Base-by-base conservation (phyloP, 2,329 filamentous ascomycete genomes). In the Pseudogymnoascus sp. region DNA sequence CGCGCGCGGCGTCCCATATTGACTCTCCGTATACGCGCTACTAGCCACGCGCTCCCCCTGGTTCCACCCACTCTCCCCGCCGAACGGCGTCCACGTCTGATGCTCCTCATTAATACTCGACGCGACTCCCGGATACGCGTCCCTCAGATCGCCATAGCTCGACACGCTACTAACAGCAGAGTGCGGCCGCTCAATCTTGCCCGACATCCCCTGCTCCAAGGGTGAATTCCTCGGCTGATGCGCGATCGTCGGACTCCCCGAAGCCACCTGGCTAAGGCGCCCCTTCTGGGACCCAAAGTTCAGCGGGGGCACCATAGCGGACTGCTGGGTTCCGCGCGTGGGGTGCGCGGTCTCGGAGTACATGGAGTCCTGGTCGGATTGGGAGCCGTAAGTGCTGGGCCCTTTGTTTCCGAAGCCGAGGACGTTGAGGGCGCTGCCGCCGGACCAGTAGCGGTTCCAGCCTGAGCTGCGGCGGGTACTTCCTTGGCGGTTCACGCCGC, bases 371-470 rank as follows among this genome's bases (percentile, higher is more conserved):
- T 66, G 64, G 49, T 71, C 70, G 12, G 74, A 75, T 36, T 85
- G 83, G 3, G 82, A 86, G 18, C 72, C 77, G n/a, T 79, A 77
- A 36, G 76, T 18, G 18, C 18, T 76, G 37, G 71, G 74, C 61
- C 73, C 72, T 62, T 75, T 75, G 60, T 72, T 75, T 12, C 83
- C 84, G 61, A 86, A 83, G 12, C 85, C 86, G 6, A 89, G 77
- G 23, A 88, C 82, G 69, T 88, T 87, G 63, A 88, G 76, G 6
- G 86, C 83, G 67, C 87, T 89, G 62, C 88, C 88, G 60, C 87
- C 88, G 12, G 88, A 89, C 83, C 89, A 91, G 75, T 91, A 91
- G 62, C 84, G 79, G 73, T 90, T 90, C 88, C 88, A 91, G 59
- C 88, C 88, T 3, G 88, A 90, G 69, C 87, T 90, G 70, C 84